These are phyloP conservation scores for Corylus heterophylla DNA, from an alignment of 306 rosid species.

Conservation along the genomic window DNA sequence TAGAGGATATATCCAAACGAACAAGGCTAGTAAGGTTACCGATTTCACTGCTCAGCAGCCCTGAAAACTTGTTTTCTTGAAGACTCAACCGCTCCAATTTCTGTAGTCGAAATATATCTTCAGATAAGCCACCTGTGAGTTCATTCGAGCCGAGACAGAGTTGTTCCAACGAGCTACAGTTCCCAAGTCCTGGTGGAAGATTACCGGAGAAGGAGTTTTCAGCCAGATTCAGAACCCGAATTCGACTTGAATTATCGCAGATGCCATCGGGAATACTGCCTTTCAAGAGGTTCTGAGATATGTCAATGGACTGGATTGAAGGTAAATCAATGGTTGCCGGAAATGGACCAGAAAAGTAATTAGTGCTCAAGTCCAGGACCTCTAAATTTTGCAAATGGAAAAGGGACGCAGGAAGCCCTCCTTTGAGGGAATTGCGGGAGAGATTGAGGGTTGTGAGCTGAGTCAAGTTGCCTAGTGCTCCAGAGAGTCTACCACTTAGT, in stretches of 20 bases:
- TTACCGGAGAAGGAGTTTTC: conserved; percentile 39
- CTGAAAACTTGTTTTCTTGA: conserved; percentile 42
- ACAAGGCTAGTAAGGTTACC: conserved; percentile 42
- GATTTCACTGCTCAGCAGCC: conserved; percentile 31
- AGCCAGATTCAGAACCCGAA: conserved; percentile 33
- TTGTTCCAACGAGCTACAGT: conserved; percentile 37
- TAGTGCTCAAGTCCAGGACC: conserved; percentile 43
- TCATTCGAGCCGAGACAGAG: conserved; percentile 33
- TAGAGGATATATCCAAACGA: conserved; percentile 39
- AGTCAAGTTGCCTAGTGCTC: conserved; percentile 36
- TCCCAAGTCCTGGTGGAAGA: conserved; percentile 35
- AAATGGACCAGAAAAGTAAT: conserved; percentile 30
- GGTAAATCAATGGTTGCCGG: conserved; percentile 27
- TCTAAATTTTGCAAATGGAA: conserved; percentile 32
- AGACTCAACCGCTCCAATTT: conserved; percentile 25
- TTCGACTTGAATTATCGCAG: conserved; percentile 28
- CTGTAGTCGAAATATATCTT: conserved; percentile 27
- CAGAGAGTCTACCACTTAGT: conserved; percentile 34
- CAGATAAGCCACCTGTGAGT: conserved; percentile 36
- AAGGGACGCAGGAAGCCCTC: conserved; percentile 32
- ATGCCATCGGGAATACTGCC: conserved; percentile 37
- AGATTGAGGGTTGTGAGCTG: conserved; percentile 46
- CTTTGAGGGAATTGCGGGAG: conserved; percentile 38
- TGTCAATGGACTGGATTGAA: conserved; percentile 32
- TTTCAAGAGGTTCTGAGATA: conserved; percentile 37